Evolutionary conservation across 2,329 filamentous ascomycete species (phyloP).

Genomic region (Neoarthrinium moseri): DNA sequence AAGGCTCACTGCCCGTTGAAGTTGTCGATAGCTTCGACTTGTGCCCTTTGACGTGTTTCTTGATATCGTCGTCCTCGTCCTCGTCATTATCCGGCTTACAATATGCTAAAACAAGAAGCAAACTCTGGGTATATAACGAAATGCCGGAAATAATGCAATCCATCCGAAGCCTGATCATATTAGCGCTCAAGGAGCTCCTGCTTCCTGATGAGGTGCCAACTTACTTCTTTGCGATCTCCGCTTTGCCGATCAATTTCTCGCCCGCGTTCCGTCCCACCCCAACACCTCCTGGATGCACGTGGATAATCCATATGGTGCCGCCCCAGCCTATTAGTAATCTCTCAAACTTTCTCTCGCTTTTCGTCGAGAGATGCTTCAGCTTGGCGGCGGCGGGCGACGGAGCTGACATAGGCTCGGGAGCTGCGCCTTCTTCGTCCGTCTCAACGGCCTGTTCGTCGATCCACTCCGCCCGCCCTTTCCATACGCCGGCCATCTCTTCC

Average conservation of each 20-base stretch:
- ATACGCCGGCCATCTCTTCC: slow-evolving; percentile 95
- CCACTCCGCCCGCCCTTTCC: slow-evolving; percentile 92
- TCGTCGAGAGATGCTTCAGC: slow-evolving; percentile 48
- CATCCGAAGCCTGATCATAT: slow-evolving; percentile 70
- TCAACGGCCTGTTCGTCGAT: slow-evolving; percentile 83
- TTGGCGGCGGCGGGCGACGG: slow-evolving; percentile 45
- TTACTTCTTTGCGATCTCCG: slow-evolving; percentile 90
- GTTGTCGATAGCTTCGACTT: slow-evolving; percentile 42
- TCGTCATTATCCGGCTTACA: slow-evolving; percentile 73
- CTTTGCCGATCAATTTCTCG: slow-evolving; percentile 72
- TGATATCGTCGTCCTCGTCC: slow-evolving; percentile 38
- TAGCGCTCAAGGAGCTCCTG: no score
- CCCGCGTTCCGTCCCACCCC: slow-evolving; percentile 65
- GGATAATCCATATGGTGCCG: slow-evolving; percentile 91
- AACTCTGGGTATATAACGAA: slow-evolving; percentile 89
- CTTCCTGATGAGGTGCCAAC: slow-evolving; percentile 30
- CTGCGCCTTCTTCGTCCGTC: slow-evolving; percentile 58
- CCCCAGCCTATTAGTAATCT: slow-evolving; percentile 94
- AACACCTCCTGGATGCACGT: slow-evolving; percentile 76
- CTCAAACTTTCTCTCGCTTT: slow-evolving; percentile 57
- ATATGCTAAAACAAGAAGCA: slow-evolving; percentile 90
- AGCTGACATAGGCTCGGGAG: slow-evolving; percentile 27
- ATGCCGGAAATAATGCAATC: slow-evolving; percentile 98
- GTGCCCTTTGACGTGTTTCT: slow-evolving; percentile 31
- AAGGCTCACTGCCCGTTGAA: slow-evolving; percentile 56